Conservation (phyloP, 306 rosid genomes). For the Fragaria iinumae region DNA sequence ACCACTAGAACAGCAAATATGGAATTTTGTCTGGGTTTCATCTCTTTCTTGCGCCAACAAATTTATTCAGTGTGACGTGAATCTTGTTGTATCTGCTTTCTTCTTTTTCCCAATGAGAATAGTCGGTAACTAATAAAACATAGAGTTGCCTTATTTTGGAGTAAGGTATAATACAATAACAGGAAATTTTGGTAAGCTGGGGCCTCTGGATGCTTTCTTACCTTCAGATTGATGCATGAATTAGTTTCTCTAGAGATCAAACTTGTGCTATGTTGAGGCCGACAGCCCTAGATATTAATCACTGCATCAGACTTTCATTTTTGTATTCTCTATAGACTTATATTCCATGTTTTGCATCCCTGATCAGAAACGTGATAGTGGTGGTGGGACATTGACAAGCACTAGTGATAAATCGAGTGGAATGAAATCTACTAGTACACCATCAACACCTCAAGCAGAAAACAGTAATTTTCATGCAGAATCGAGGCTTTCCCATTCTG, state of each 20-base stretch:
- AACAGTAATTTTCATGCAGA: slow-evolving; percentile 55
- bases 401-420: slow-evolving; percentile 90
- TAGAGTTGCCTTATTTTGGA: slow-evolving; percentile 4
- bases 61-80: slow-evolving; percentile 3
- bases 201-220: neutral
- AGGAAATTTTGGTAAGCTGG: neutral
- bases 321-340: neutral
- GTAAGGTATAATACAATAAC: neutral
- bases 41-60: slow-evolving; percentile 18
- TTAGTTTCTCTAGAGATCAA: neutral
- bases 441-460: slow-evolving; percentile 94
- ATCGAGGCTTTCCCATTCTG: slow-evolving; percentile 67
- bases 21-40: slow-evolving; percentile 18
- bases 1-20: neutral
- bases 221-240: slow-evolving; percentile 11
- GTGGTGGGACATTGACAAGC: slow-evolving; percentile 52
- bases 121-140: neutral
- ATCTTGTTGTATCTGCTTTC: slow-evolving; percentile 3
- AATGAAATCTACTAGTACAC: slow-evolving; percentile 75
- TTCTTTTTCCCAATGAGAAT: neutral
- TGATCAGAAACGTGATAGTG: slow-evolving; percentile 88
- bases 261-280: neutral
- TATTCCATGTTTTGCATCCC: slow-evolving; percentile 31
- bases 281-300: neutral
- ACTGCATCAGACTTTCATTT: neutral